These are phyloP conservation scores for Kurtzmaniella quercitrusa DNA, from an alignment of 1,139 yeast species.

Conservation along the genomic window DNA sequence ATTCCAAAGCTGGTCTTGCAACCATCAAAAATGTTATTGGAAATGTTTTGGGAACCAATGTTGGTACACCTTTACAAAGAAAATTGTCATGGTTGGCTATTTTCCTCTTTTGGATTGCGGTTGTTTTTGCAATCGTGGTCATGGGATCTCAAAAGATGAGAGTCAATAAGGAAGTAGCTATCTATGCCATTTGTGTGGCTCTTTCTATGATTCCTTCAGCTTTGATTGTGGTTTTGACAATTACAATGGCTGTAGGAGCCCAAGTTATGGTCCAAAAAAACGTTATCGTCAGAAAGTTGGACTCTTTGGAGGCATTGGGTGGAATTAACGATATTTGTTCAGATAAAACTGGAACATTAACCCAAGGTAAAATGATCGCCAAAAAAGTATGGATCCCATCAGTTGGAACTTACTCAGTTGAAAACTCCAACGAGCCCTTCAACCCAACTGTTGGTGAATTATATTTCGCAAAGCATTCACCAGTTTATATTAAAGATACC, in stretches of 20 bases:
- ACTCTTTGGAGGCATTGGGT: slow-evolving; percentile 47
- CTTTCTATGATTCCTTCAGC: slow-evolving; percentile 56
- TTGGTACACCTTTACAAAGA: slow-evolving; percentile 44
- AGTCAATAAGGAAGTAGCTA: slow-evolving; percentile 41
- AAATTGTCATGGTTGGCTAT: slow-evolving; percentile 44
- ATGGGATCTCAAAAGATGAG: slow-evolving; percentile 33
- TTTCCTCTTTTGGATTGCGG: slow-evolving; percentile 35
- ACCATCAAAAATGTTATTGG: slow-evolving; percentile 43
- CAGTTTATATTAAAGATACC: slow-evolving; percentile 21
- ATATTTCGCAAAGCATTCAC: slow-evolving; percentile 20
- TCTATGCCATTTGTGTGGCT: slow-evolving; percentile 40
- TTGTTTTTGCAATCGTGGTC: slow-evolving; percentile 36
- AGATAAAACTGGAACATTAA: slow-evolving; percentile 53
- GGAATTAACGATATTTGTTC: slow-evolving; percentile 50
- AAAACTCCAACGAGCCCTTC: slow-evolving; percentile 35
- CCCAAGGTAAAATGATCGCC: slow-evolving; percentile 49
- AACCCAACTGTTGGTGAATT: slow-evolving; percentile 36
- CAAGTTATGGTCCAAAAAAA: slow-evolving; percentile 42
- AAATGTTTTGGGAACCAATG: slow-evolving; percentile 32
- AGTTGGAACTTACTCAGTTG: slow-evolving; percentile 30
- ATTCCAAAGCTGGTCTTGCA: slow-evolving; percentile 40
- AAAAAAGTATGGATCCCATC: slow-evolving; percentile 36
- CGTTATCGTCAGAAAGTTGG: slow-evolving; percentile 44
- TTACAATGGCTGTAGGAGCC: slow-evolving; percentile 49
- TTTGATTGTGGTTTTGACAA: slow-evolving; percentile 51